Evolutionary conservation across 495 filamentous ascomycete genomes (phyloP).

Genomic region (Chaetomium fimeti): DNA sequence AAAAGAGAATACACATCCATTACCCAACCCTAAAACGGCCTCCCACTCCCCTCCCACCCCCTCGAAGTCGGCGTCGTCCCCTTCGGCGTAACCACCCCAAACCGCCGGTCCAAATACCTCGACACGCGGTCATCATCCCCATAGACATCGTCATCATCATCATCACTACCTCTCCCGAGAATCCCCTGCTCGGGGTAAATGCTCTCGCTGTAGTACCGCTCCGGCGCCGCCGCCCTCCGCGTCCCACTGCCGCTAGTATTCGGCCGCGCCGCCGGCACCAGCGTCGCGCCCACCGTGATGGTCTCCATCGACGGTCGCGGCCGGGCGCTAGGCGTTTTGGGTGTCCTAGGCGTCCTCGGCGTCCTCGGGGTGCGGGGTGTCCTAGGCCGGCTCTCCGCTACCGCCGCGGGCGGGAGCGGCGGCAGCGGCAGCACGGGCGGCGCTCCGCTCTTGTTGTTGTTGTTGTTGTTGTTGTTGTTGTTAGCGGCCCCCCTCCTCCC

Average conservation of each 20-base stretch:
- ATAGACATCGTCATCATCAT: constrained; percentile 8
- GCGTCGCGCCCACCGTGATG: constrained; percentile 13
- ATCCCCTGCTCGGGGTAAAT: constrained; percentile 29
- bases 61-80: constrained; percentile 20
- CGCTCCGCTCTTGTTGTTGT: neutral
- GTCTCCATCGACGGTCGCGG: constrained; percentile 23
- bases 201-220: constrained; percentile 35
- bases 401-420: neutral
- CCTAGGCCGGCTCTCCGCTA: neutral
- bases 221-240: constrained; percentile 14
- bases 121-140: constrained; percentile 19
- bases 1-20: neutral
- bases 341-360: neutral
- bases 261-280: constrained; percentile 17
- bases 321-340: neutral
- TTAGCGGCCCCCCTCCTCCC: neutral
- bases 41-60: constrained; percentile 22
- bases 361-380: neutral
- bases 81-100: constrained; percentile 23
- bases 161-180: neutral
- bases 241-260: constrained; percentile 20
- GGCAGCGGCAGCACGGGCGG: too few species aligned
- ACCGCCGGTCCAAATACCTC: constrained; percentile 18
- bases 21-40: constrained; percentile 16
- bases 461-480: neutral